Evolutionary conservation across 352 stramenopile genomes (phyloP), one percentile per base, ranked within the genome.

Genomic region (Phytopythium litorale): DNA sequence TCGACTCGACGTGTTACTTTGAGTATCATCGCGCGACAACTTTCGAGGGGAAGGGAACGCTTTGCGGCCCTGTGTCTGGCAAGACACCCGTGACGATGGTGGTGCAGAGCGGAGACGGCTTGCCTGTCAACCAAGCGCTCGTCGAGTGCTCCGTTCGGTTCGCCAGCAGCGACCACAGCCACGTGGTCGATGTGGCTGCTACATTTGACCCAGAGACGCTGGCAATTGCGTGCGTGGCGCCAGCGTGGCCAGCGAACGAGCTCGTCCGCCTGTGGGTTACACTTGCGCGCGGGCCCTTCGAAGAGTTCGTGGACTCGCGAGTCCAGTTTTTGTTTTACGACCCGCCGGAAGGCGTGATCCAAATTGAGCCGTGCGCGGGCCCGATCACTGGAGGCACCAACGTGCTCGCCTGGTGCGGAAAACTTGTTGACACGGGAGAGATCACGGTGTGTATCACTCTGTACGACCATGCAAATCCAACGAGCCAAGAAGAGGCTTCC

Each of bases 261-360:
- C 63, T 91, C 0, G 79, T 88, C 1, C 45, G 37, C 1, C 56
- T 91, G 18, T 55, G 63, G 33, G 66, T 88, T 2, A 71, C 76
- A 1, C 37, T 89, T 2, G 51, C 68, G 0, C 56, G 53, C 32
- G 54, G 66, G 0, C 43, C 67, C 0, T 62, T 62, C 0, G 58
- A 74, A 19, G 50, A 79, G 21, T 91, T 88, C 46, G 64, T 72
- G 7, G 62, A 78, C 25, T 78, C 79, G 9, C 67, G 48, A 2
- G 66, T 89, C 19, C 74, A 87, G 30, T 91, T 88, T 53, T 59
- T 91, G 18, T 91, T 89, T 32, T 91, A 91, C 54, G 78, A 91
- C 28, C 82, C 80, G 3, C 82, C 82, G 0, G 63, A 87, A n/a
- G 82, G 79, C 1, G 54, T 79, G 32, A 91, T 89, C 51, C 75